Evolutionary conservation across 2,329 filamentous ascomycete genomes (phyloP).

Genomic region (Magnaporthales sp.): DNA sequence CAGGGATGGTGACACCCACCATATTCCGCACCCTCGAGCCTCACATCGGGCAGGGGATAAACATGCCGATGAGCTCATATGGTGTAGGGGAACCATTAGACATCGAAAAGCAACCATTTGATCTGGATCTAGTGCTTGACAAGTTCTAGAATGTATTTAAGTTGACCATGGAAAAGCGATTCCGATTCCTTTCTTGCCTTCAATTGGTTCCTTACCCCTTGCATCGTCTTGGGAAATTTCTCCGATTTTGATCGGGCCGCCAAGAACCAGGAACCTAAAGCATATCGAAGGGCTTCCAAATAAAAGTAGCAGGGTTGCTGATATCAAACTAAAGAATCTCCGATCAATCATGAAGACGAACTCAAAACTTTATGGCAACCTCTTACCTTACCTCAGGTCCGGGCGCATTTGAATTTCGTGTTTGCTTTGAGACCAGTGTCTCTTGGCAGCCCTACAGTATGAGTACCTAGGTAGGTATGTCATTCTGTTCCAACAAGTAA

Average conservation of each 20-base stretch:
- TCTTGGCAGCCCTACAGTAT: background rate
- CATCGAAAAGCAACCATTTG: background rate
- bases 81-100: background rate
- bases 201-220: background rate
- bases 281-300: background rate
- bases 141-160: background rate
- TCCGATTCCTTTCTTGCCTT: too few species aligned
- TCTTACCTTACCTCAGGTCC: background rate
- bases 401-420: background rate
- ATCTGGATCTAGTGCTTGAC: background rate
- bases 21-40: background rate
- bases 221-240: background rate
- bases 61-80: background rate
- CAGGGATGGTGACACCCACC: background rate
- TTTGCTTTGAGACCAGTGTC: background rate
- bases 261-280: background rate
- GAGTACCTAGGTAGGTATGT: too few species aligned
- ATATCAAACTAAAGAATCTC: background rate
- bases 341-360: background rate
- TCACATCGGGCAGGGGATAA: background rate
- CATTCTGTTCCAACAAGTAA: background rate
- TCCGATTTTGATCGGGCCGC: too few species aligned
- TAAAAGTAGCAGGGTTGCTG: background rate
- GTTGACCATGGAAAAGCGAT: background rate
- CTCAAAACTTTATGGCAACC: background rate